Evolutionary conservation across 768 basidiomycete species (phyloP), one percentile per base, ranked within the genome.

Genomic region (Kwoniella botswanensis): DNA sequence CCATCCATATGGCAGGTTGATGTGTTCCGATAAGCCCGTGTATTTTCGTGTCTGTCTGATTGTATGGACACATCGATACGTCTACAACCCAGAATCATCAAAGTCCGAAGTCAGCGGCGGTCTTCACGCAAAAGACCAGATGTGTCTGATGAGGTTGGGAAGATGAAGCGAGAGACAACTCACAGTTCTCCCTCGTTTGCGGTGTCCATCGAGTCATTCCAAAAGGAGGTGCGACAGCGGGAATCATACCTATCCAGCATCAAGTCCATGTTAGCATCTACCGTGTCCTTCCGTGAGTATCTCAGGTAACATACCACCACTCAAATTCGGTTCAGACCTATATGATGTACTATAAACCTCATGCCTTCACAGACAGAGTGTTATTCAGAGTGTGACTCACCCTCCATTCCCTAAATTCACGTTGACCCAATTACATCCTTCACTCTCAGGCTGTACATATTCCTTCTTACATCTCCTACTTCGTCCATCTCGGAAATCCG

Each of bases 1-100:
- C 92, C 92, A 93, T 93, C 92, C 92, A 93, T 46, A 93, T 93
- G 0, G 92, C 92, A 12, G 92, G 92, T 74, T 92, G 92, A 65
- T 92, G 89, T 3, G 92, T 93, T 4, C 88, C 92, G 58, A 90
- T 88, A 75, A 93, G 92, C 0, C 92, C 92, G 74, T 91, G 89
- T 3, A 93, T 88, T 13, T 76, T 77, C 0, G 81, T 84, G 69
- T 86, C 87, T 0, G 90, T 90, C 79, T 78, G 74, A 44, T 80
- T 79, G 62, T 80, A 79, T 10, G 79, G 77, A 24, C 76, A 79
- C 71, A 71, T 73, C 1, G 76, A 76, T 35, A 78, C 74, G 57
- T 67, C 74, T 75, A 21, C 15, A 50, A 35, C 5, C 35, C 60
- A 44, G 6, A 11, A 15, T 50, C 46, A 54, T 71, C 59, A 69